Conservation (phyloP, 345 rosid species). For the Pistacia vera region DNA sequence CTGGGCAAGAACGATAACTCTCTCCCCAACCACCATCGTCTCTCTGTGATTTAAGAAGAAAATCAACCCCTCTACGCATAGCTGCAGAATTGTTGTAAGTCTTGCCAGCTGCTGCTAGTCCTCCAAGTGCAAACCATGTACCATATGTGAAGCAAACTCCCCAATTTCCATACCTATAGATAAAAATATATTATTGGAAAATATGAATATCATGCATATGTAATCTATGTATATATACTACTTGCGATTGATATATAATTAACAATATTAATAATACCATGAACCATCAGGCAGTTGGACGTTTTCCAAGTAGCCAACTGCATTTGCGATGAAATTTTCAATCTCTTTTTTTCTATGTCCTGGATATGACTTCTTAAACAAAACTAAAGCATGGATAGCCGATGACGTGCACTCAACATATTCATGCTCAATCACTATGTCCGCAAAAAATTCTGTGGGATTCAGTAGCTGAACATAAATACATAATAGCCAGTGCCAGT, state of each 20-base stretch:
- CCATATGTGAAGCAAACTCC: constrained; percentile 55
- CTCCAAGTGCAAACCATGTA: constrained; percentile 53
- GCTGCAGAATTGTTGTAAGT: constrained; percentile 34
- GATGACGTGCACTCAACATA: constrained; percentile 60
- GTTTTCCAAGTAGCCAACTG: constrained; percentile 34
- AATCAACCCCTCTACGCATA: constrained; percentile 42
- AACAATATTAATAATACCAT: constrained; percentile 23
- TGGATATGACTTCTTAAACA: constrained; percentile 49
- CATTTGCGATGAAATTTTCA: constrained; percentile 36
- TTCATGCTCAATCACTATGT: constrained; percentile 46
- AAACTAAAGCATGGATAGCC: constrained; percentile 38
- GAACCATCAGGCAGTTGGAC: constrained; percentile 48
- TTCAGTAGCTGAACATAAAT: constrained; percentile 34
- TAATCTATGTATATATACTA: too few species aligned
- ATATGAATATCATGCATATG: too few species aligned
- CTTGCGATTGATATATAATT: too few species aligned
- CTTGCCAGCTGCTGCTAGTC: constrained; percentile 50
- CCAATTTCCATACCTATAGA: constrained; percentile 52
- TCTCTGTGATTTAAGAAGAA: constrained; percentile 43
- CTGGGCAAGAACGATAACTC: constrained; percentile 52
- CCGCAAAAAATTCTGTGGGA: constrained; percentile 49
- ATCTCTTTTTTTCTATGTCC: constrained; percentile 49
- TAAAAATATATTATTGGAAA: too few species aligned
- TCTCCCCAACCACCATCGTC: constrained; percentile 66
- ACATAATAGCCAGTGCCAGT: neutral